Evolutionary conservation across 2,329 filamentous ascomycete genomes (phyloP).

Genomic region (Emmonsiellopsis sp.): DNA sequence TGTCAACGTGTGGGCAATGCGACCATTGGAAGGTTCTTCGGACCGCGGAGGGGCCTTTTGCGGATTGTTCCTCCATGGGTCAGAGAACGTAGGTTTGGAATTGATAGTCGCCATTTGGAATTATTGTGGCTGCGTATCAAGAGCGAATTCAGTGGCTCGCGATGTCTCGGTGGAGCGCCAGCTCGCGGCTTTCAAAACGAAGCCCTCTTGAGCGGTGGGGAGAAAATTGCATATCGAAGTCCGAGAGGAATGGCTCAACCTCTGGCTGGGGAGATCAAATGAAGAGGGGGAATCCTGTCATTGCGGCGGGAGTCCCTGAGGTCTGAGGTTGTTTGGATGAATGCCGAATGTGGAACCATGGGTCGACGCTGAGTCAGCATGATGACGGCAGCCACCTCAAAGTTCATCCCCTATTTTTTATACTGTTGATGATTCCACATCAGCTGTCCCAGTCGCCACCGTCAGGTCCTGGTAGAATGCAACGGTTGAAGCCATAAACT

Average conservation of each 20-base stretch:
- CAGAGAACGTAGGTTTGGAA: background rate
- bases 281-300: too few species aligned
- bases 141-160: background rate
- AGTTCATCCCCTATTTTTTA: too few species aligned
- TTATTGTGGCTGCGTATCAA: background rate
- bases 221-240: background rate
- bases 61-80: constrained; percentile 15
- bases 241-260: background rate
- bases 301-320: too few species aligned
- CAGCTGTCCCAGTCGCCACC: too few species aligned
- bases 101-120: background rate
- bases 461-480: too few species aligned
- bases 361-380: background rate
- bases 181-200: background rate
- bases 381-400: background rate
- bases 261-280: background rate
- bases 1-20: constrained; percentile 39
- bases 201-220: background rate
- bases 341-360: too few species aligned
- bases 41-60: constrained; percentile 20
- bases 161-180: background rate
- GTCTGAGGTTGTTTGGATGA: too few species aligned
- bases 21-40: constrained; percentile 25
- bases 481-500: too few species aligned
- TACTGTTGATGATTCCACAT: too few species aligned